A percentile compares a stretch with the other conserved stretches of the same genome.
Evolutionary conservation across 2,329 filamentous ascomycete species (phyloP).

Genomic region (Pseudogymnoascus sp.): DNA sequence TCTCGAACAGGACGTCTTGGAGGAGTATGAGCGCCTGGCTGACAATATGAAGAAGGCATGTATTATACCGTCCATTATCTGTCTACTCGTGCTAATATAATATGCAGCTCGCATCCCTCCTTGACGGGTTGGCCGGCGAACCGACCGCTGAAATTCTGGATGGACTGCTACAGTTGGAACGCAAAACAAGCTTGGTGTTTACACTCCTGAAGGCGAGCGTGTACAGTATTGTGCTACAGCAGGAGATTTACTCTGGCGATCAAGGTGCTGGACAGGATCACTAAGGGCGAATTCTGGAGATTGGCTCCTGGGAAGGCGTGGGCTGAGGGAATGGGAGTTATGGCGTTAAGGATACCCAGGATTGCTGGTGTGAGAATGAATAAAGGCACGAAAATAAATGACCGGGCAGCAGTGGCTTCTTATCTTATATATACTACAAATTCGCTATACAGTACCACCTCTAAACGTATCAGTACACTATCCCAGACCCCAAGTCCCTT

Average conservation of each 20-base stretch:
- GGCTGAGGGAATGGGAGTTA: not conserved
- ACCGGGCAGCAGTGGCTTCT: not conserved
- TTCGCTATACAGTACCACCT: slow-evolving; percentile 4
- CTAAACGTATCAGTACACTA: slow-evolving; percentile 5
- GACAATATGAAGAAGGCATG: slow-evolving; percentile 85
- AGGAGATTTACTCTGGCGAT: slow-evolving; percentile 76
- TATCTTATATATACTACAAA: slow-evolving; percentile 10
- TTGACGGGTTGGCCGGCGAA: slow-evolving; percentile 58
- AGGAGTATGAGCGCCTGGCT: slow-evolving; percentile 83
- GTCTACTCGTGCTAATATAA: slow-evolving; percentile 10
- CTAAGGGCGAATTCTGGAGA: slow-evolving; percentile 8
- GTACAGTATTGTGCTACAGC: slow-evolving; percentile 96
- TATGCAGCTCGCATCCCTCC: slow-evolving; percentile 50
- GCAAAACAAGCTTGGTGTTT: slow-evolving; percentile 91
- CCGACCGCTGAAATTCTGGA: slow-evolving; percentile 81
- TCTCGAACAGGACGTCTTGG: slow-evolving; percentile 87
- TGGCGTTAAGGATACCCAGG: slow-evolving; percentile 3
- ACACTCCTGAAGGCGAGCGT: slow-evolving; percentile 96
- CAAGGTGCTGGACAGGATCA: slow-evolving; percentile 32
- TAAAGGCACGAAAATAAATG: not conserved
- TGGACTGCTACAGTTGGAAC: slow-evolving; percentile 77
- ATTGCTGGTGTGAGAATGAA: not conserved
- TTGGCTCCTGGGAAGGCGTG: not conserved
- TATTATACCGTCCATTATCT: not conserved
- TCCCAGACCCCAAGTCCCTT: not conserved